A percentile compares a stretch with the other conserved stretches of the same genome.
Conservation (phyloP, 257 asterid species). For the Ligustrum vulgare region DNA sequence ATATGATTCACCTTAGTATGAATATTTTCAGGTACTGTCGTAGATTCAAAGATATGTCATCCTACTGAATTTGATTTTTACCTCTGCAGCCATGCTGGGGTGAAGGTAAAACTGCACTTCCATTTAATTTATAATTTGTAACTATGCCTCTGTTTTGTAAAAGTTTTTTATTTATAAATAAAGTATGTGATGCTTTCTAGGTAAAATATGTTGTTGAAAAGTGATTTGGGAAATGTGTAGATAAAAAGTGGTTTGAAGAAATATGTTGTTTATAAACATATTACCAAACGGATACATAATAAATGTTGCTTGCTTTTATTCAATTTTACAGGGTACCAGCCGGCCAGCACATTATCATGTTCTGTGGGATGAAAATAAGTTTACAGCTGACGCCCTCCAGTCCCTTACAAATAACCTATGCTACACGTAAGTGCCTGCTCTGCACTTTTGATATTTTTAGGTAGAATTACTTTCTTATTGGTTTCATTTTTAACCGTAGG, state of each 20-base stretch:
- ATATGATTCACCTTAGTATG: constrained; percentile 3
- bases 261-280: too few species aligned
- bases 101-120: constrained; percentile 48
- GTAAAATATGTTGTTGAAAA: too few species aligned
- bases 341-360: constrained; percentile 98
- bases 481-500: constrained; percentile 35
- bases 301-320: not conserved
- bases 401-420: constrained; percentile 84
- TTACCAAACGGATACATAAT: too few species aligned
- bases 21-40: constrained; percentile 71
- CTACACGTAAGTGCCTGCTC: constrained; percentile 64
- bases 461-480: not conserved
- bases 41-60: constrained; percentile 88
- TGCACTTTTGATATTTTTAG: not conserved
- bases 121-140: not conserved
- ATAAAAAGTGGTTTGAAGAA: too few species aligned
- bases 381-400: constrained; percentile 82
- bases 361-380: constrained; percentile 92
- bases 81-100: constrained; percentile 98
- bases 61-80: constrained; percentile 96
- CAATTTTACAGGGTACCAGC: constrained; percentile 60
- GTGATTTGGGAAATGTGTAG: too few species aligned
- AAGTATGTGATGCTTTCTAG: too few species aligned
- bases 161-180: too few species aligned
- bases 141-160: too few species aligned